Base-by-base conservation (phyloP, 2,329 filamentous ascomycete species). In the Arthrobotrys sinensis region DNA sequence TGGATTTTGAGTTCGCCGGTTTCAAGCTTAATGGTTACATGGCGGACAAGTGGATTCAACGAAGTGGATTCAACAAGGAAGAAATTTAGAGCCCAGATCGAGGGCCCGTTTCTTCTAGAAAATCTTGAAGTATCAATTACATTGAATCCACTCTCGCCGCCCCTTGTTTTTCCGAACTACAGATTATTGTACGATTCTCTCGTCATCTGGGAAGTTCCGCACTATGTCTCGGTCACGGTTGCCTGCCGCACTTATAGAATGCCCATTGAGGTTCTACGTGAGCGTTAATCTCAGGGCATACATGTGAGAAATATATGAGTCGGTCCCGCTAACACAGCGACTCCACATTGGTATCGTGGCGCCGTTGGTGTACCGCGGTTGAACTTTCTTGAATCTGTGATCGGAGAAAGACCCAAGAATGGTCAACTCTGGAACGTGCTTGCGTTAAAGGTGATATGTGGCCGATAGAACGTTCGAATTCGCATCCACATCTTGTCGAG, bases 81-180 rank as follows among this genome's bases (percentile, higher is more conserved):
- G 14, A 21, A 57, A 21, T 19, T 19, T 32, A 16, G 8, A 38
- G 52, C 36, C 16, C 53, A 24, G 53, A 40, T 60, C 28, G 16
- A 43, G 34, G 14, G 14, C 55, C 19, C 36, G 52, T 24, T 14
- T 69, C 40, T 73, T 72, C 68, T 72, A 72, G 60, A 60, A 73
- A 50, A 32, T 40, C 38, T 45, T 40, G 10, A 45, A 45, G 69
- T 73, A 40, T 66, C 60, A 14, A 55, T 40, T 72, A 57, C 12
- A 57, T 57, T 65, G 36, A 40, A 32, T 34, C 38, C 28, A 32
- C 40, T 21, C 24, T 14, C 11, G 2, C 66, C 24, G 16, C 57
- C 57, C 66, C 52, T 50, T 14, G 53, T 46, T 60, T 60, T 36
- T 32, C 48, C 34, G 64, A 67, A 14, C 36, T n/a, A 50, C 40